phyloP scores from a whole-genome alignment of 805 yeast species.

The Ogataea ramenticola region DNA sequence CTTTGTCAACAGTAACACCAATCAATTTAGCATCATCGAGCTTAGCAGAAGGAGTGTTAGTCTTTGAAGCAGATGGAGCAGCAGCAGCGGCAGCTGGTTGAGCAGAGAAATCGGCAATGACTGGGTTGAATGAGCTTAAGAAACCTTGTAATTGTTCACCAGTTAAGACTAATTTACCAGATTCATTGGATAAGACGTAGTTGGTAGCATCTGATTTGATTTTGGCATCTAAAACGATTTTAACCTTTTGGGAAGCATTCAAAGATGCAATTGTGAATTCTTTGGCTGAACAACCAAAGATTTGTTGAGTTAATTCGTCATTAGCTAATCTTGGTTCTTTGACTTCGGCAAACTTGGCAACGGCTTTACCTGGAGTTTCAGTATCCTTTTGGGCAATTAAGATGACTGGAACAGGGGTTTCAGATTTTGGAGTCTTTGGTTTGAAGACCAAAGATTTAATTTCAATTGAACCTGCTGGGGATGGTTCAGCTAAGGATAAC shows the following conservation, averaged over 20 bases:
- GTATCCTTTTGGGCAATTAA: conserved; percentile 71
- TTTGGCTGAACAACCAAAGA: conserved; percentile 50
- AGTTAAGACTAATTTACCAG: conserved; percentile 42
- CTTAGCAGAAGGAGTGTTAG: conserved; percentile 34
- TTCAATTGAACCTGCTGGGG: conserved; percentile 42
- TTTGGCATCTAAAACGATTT: conserved; percentile 49
- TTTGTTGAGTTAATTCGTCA: conserved; percentile 65
- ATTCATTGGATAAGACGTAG: conserved; percentile 41
- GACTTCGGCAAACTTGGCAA: conserved; percentile 61
- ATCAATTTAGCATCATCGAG: conserved; percentile 83
- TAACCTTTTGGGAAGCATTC: conserved; percentile 46
- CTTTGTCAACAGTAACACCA: conserved; percentile 94
- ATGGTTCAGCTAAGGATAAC: conserved; percentile 51
- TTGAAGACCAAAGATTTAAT: conserved; percentile 80
- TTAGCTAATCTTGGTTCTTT: conserved; percentile 88
- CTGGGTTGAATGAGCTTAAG: conserved; percentile 45
- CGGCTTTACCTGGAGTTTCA: conserved; percentile 54
- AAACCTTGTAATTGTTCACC: conserved; percentile 40
- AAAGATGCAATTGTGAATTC: conserved; percentile 56
- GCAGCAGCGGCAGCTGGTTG: conserved; percentile 34
- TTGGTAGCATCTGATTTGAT: conserved; percentile 33
- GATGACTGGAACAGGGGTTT: conserved; percentile 70
- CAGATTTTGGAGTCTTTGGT: conserved; percentile 84
- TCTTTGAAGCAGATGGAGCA: conserved; percentile 27
- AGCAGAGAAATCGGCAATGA: conserved; percentile 47